phyloP scores from a whole-genome alignment of 192 early-diverging fungal genomes.

The Backusella mclennaniae region DNA sequence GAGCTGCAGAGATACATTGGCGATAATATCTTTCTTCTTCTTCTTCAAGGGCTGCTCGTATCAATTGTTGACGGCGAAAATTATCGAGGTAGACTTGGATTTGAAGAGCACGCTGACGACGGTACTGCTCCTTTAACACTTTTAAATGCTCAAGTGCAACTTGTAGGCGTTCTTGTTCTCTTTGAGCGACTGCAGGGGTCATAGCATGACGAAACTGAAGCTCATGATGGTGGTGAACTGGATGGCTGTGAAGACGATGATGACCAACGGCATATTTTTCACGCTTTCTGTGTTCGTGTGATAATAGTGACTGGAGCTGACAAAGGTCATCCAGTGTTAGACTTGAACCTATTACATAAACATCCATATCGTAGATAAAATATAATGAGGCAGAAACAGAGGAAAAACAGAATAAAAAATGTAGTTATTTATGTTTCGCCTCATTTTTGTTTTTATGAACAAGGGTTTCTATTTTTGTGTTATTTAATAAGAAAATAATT shows the following conservation, averaged over 20 bases:
- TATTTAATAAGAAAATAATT: not conserved
- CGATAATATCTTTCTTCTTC: conserved; percentile 12
- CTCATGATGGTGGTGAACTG: not conserved
- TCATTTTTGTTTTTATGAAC: not conserved
- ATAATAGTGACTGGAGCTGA: conserved; percentile 3
- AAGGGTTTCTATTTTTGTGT: not conserved
- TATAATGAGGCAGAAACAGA: not conserved
- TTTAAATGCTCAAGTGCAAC: not conserved
- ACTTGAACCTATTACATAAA: not conserved
- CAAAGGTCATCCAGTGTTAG: conserved; percentile 3
- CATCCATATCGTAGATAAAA: not conserved
- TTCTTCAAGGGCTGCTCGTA: not conserved
- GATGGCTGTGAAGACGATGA: not conserved
- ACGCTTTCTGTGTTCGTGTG: conserved; percentile 6
- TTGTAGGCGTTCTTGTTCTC: conserved; percentile 4
- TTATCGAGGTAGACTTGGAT: conserved; percentile 2
- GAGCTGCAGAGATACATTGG: conserved; percentile 9
- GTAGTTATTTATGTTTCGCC: not conserved
- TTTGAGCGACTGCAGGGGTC: not conserved
- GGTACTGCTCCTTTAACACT: conserved; percentile 1
- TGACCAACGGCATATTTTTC: not conserved
- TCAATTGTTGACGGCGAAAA: not conserved
- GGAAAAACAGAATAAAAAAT: not conserved
- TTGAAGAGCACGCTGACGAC: conserved; percentile 6
- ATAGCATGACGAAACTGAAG: conserved; percentile 9